phyloP scores from a whole-genome alignment of 345 rosid species.

The Eucalyptus microcorys region DNA sequence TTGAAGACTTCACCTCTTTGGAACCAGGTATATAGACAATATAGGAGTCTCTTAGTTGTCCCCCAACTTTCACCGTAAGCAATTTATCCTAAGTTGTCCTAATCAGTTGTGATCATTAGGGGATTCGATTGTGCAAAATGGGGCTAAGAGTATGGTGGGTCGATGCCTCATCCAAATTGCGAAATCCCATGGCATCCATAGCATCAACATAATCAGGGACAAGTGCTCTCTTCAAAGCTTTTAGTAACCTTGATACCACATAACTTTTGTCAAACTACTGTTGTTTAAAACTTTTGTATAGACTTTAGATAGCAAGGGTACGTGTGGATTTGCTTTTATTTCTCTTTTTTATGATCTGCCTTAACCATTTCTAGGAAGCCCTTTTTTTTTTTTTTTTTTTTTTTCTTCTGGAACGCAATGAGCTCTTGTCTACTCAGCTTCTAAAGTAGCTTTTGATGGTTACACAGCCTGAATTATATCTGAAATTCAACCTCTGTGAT shows the following conservation, averaged over 20 bases:
- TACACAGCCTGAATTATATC: not conserved
- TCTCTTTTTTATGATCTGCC: too few species aligned
- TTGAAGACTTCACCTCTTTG: slow-evolving; percentile 59
- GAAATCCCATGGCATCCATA: slow-evolving; percentile 48
- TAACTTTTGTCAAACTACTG: not conserved
- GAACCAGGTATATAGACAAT: slow-evolving; percentile 32
- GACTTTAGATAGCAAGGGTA: not conserved
- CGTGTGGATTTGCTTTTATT: not conserved
- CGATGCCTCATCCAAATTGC: slow-evolving; percentile 90
- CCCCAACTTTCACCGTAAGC: not conserved
- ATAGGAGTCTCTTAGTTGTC: not conserved
- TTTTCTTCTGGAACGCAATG: not conserved
- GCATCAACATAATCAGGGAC: slow-evolving; percentile 71
- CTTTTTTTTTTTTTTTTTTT: too few species aligned
- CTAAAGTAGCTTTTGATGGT: not conserved
- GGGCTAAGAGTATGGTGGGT: slow-evolving; percentile 87
- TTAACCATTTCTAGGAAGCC: not conserved
- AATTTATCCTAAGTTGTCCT: not conserved
- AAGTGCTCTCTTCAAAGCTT: slow-evolving; percentile 21
- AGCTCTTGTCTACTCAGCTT: not conserved
- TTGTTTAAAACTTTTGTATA: not conserved
- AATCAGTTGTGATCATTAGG: slow-evolving; percentile 26
- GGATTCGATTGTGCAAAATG: slow-evolving; percentile 82
- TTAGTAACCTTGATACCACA: not conserved
- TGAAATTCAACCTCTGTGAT: not conserved